A percentile compares a stretch with the other conserved stretches of the same genome.
Evolutionary conservation across 1,139 yeast genomes (phyloP).

Genomic region (Magnusiomyces suaveolens): DNA sequence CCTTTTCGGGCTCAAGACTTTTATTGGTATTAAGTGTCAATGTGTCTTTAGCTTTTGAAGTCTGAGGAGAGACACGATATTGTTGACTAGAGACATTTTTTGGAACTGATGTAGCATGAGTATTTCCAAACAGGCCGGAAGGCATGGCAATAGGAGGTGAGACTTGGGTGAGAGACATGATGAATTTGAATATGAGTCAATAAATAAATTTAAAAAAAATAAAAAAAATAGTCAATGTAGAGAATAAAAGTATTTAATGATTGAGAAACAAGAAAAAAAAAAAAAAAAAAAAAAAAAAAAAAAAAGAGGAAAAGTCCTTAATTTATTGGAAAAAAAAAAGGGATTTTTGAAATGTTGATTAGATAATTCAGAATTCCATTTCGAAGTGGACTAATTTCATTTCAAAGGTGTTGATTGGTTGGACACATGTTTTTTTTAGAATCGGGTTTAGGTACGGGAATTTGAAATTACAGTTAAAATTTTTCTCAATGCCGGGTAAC

Average conservation of each 20-base stretch:
- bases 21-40: neutral
- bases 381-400: neutral
- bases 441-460: neutral
- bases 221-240: neutral
- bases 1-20: constrained; percentile 11
- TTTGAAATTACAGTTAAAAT: neutral
- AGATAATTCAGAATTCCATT: neutral
- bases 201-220: neutral
- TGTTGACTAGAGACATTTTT: neutral
- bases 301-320: neutral
- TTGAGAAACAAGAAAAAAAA: neutral
- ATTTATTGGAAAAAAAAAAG: neutral
- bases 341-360: no score
- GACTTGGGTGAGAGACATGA: constrained; percentile 5
- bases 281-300: no score
- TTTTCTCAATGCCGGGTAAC: no score
- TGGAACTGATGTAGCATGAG: neutral
- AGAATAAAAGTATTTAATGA: neutral
- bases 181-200: no score
- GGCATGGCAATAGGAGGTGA: constrained; percentile 3
- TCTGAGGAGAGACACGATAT: neutral
- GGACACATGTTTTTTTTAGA: neutral
- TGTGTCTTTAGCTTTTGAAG: neutral
- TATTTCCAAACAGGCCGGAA: neutral
- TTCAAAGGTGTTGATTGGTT: neutral